These are phyloP conservation scores for Kuraishia piskuri DNA, from an alignment of 805 yeast genomes.

Conservation along the genomic window DNA sequence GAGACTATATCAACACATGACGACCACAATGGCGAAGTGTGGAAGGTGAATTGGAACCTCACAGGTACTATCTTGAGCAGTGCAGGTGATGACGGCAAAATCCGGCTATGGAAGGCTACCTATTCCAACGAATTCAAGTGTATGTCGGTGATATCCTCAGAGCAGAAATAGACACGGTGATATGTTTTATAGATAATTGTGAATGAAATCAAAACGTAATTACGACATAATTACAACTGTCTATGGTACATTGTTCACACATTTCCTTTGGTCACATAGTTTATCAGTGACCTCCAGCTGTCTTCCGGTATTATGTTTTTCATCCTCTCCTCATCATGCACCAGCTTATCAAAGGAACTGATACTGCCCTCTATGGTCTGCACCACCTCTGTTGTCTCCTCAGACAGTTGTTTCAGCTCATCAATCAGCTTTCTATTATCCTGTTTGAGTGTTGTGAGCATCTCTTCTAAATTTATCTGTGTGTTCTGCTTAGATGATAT, in stretches of 20 bases:
- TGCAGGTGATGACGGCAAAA: conserved; percentile 93
- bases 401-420: conserved; percentile 7
- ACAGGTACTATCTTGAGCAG: conserved; percentile 90
- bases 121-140: conserved; percentile 84
- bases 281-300: conserved; percentile 10
- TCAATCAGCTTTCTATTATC: conserved; percentile 8
- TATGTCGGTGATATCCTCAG: conserved; percentile 75
- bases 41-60: conserved; percentile 93
- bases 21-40: conserved; percentile 83
- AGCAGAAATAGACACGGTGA: conserved; percentile 11
- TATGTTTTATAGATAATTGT: background rate
- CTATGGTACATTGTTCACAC: conserved; percentile 2
- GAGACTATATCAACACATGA: conserved; percentile 59
- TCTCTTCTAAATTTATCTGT: conserved; percentile 8
- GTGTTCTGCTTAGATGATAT: conserved; percentile 9
- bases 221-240: background rate
- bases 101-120: conserved; percentile 86
- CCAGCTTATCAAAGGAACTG: conserved; percentile 5
- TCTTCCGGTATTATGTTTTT: conserved; percentile 8
- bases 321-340: conserved; percentile 9
- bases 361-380: conserved; percentile 6
- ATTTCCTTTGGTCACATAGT: conserved; percentile 11
- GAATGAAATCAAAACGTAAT: background rate
- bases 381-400: conserved; percentile 6
- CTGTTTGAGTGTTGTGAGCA: conserved; percentile 9